Evolutionary conservation across 2,329 filamentous ascomycete species (phyloP).

Genomic region (Ophiostoma tasmaniense): DNA sequence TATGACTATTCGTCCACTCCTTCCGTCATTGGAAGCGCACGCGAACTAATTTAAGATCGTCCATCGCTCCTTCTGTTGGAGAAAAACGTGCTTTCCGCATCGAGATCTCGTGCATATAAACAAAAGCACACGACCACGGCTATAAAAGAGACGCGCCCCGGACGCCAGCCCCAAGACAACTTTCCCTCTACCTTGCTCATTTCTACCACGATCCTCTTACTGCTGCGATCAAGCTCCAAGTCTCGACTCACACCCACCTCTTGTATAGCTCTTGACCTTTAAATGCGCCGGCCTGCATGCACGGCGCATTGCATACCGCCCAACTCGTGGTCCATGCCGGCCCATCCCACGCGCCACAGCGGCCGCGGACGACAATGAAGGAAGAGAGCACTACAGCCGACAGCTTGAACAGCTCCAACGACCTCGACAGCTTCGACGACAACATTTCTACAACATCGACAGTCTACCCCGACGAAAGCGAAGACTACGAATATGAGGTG

Average conservation of each 20-base stretch:
- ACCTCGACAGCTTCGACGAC: conserved; percentile 23
- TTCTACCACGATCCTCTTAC: too few relatives aligned
- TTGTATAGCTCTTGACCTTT: too few relatives aligned
- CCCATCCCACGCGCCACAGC: not conserved
- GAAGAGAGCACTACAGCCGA: not conserved
- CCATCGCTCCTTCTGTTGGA: not conserved
- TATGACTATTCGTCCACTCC: not conserved
- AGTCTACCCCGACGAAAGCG: conserved; percentile 25
- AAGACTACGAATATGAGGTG: conserved; percentile 43
- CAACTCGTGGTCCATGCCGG: not conserved
- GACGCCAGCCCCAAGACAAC: not conserved
- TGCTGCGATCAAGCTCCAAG: not conserved
- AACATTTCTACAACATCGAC: conserved; percentile 53
- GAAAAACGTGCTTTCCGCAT: not conserved
- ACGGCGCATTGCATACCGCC: not conserved
- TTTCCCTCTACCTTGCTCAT: not conserved
- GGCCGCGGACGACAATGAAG: not conserved
- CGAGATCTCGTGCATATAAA: not conserved
- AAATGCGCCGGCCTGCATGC: not conserved
- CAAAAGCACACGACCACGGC: not conserved
- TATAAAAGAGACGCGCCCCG: not conserved
- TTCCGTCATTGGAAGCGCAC: not conserved
- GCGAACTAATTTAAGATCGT: not conserved
- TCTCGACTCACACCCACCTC: not conserved
- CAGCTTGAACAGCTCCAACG: too few relatives aligned